Percentiles rank a stretch among this genome's conserved stretches.
Evolutionary conservation across 768 basidiomycete genomes (phyloP).

Genomic region (Mycena indigotica): DNA sequence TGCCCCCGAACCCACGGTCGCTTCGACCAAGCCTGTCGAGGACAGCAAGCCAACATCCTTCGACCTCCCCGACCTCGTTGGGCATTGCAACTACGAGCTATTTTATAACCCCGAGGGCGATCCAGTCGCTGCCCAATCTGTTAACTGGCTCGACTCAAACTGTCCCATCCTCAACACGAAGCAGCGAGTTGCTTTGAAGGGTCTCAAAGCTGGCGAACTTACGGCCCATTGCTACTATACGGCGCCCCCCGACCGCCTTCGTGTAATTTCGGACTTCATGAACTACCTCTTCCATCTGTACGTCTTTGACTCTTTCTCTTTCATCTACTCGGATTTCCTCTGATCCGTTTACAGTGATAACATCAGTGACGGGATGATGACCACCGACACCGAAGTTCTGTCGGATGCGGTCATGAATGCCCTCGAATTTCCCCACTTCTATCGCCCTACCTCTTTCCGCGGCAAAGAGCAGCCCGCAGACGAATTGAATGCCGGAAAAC

Average conservation of each 20-base stretch:
- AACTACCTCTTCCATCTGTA: constrained; percentile 59
- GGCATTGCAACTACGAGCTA: constrained; percentile 50
- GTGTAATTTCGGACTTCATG: constrained; percentile 71
- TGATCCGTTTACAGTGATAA: constrained; percentile 51
- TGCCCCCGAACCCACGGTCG: constrained; percentile 1
- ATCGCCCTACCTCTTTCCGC: constrained; percentile 46
- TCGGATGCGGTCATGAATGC: constrained; percentile 73
- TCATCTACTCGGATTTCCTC: constrained; percentile 16
- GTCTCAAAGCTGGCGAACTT: constrained; percentile 66
- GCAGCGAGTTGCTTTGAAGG: constrained; percentile 50
- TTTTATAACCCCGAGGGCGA: constrained; percentile 49
- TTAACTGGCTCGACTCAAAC: constrained; percentile 50
- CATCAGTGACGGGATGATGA: constrained; percentile 79
- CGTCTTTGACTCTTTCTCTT: constrained; percentile 26
- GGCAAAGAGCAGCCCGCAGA: constrained; percentile 42
- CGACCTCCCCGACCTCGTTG: constrained; percentile 57
- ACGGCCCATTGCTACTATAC: constrained; percentile 66
- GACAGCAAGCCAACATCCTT: constrained; percentile 36
- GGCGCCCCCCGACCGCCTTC: constrained; percentile 56
- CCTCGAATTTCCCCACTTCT: constrained; percentile 56
- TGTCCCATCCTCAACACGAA: constrained; percentile 50
- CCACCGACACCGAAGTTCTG: constrained; percentile 57
- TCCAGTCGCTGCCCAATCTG: constrained; percentile 47
- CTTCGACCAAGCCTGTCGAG: neutral
- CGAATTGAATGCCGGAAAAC: constrained; percentile 58